These are phyloP conservation scores for Aureobasidium namibiae DNA, from an alignment of 2,329 filamentous ascomycete genomes.

Conservation along the genomic window DNA sequence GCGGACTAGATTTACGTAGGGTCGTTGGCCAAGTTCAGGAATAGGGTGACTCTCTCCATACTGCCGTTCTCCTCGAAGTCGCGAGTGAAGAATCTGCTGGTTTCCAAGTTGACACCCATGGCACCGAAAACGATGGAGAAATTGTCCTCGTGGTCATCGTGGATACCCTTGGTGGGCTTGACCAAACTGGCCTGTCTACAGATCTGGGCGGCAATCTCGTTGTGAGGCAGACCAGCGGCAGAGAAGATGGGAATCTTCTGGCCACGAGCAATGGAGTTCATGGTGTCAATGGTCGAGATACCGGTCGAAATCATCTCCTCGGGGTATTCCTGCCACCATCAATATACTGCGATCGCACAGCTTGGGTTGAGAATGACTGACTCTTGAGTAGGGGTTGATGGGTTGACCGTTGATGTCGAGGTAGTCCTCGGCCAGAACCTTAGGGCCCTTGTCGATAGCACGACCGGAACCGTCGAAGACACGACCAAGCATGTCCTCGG, in stretches of 20 bases:
- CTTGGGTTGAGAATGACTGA: conserved; percentile 37
- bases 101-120: conserved; percentile 99
- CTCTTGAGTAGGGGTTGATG: conserved; percentile 96
- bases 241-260: conserved; percentile 99
- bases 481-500: conserved; percentile 98
- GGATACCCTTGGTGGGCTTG: conserved; percentile 81
- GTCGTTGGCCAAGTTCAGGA: conserved; percentile 98
- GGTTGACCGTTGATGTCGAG: conserved; percentile 98
- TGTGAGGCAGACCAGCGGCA: conserved; percentile 93
- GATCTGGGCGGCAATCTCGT: conserved; percentile 98
- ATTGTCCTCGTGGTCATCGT: conserved; percentile 97
- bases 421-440: conserved; percentile 95
- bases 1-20: conserved; percentile 61
- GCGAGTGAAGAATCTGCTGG: conserved; percentile 92
- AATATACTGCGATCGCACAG: neutral
- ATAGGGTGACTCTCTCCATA: conserved; percentile 92
- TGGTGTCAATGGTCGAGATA: conserved; percentile 98
- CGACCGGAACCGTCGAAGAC: conserved; percentile 97
- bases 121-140: conserved; percentile 99
- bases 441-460: conserved; percentile 97
- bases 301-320: conserved; percentile 99
- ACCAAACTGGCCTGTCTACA: conserved; percentile 94
- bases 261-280: conserved; percentile 86
- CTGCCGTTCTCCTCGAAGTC: conserved; percentile 99
- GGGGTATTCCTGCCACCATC: conserved; percentile 53